Evolutionary conservation across 2,329 filamentous ascomycete genomes (phyloP).

Genomic region (Calonectria honghensis): DNA sequence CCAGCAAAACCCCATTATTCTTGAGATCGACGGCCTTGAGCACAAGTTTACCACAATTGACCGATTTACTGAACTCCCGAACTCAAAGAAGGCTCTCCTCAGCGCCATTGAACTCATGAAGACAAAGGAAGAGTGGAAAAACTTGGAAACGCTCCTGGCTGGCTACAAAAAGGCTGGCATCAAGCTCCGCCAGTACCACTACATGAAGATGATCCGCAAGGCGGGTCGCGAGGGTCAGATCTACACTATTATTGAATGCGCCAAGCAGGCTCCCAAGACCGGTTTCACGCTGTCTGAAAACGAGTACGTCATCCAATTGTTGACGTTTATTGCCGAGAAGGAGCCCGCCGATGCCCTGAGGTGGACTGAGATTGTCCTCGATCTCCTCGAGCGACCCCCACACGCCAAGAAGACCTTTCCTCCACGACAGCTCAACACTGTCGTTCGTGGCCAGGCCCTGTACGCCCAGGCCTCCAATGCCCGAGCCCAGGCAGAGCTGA

Average conservation of each 20-base stretch:
- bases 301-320: constrained; percentile 61
- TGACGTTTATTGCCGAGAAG: constrained; percentile 59
- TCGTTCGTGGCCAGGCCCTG: constrained; percentile 58
- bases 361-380: constrained; percentile 69
- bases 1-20: constrained; percentile 72
- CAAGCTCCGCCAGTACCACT: constrained; percentile 59
- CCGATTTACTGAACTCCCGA: constrained; percentile 64
- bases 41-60: constrained; percentile 71
- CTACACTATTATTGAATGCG: constrained; percentile 69
- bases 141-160: constrained; percentile 71
- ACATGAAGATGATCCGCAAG: constrained; percentile 64
- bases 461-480: constrained; percentile 55
- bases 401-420: constrained; percentile 57
- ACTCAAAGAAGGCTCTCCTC: constrained; percentile 62
- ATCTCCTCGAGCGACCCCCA: constrained; percentile 67
- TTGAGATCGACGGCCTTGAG: constrained; percentile 75
- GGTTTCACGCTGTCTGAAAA: constrained; percentile 64
- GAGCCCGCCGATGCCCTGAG: constrained; percentile 65
- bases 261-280: constrained; percentile 67
- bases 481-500: constrained; percentile 52
- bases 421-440: constrained; percentile 49
- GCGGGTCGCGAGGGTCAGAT: constrained; percentile 65
- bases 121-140: constrained; percentile 70
- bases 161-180: constrained; percentile 67
- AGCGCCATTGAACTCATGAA: constrained; percentile 67